A percentile compares a stretch with the other conserved stretches of the same genome.
Evolutionary conservation across 495 filamentous ascomycete species (phyloP).

Genomic region (Aspergillus taichungensis): DNA sequence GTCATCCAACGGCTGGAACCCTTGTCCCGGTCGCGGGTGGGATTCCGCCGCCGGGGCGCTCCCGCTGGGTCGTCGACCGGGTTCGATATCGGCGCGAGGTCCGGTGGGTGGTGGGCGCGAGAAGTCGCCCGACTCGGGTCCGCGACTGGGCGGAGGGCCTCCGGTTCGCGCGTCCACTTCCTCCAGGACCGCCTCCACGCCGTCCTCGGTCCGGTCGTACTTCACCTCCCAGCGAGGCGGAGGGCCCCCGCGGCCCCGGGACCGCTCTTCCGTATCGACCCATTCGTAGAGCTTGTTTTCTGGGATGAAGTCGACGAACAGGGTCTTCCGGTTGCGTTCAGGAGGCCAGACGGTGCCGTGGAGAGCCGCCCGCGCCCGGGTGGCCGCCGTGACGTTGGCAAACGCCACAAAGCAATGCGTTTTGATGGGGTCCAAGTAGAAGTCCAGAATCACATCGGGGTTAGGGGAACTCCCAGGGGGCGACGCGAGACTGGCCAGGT

Average conservation of each 20-base stretch:
- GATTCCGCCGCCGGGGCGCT: slow-evolving; percentile 7
- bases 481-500: slow-evolving; percentile 60
- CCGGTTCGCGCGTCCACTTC: slow-evolving; percentile 33
- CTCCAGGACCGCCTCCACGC: slow-evolving; percentile 45
- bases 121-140: slow-evolving; percentile 17
- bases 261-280: slow-evolving; percentile 59
- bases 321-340: slow-evolving; percentile 71
- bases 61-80: slow-evolving; percentile 16
- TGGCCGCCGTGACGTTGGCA: slow-evolving; percentile 55
- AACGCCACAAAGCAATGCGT: slow-evolving; percentile 83
- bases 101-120: slow-evolving; percentile 27
- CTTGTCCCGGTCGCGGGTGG: slow-evolving; percentile 28
- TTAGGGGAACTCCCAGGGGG: slow-evolving; percentile 42
- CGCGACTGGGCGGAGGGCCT: slow-evolving; percentile 14
- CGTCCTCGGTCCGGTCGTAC: slow-evolving; percentile 54
- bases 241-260: slow-evolving; percentile 36
- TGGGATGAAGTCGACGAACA: slow-evolving; percentile 90
- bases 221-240: slow-evolving; percentile 59
- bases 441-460: slow-evolving; percentile 48
- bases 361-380: slow-evolving; percentile 65
- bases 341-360: slow-evolving; percentile 79
- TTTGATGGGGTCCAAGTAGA: slow-evolving; percentile 76
- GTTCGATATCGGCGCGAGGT: slow-evolving; percentile 22
- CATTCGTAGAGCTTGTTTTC: slow-evolving; percentile 63
- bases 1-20: slow-evolving; percentile 53